A percentile compares a stretch with the other conserved stretches of the same genome.
Conservation (phyloP, 208 protist genomes). For the Wallacemonas sp. region DNA sequence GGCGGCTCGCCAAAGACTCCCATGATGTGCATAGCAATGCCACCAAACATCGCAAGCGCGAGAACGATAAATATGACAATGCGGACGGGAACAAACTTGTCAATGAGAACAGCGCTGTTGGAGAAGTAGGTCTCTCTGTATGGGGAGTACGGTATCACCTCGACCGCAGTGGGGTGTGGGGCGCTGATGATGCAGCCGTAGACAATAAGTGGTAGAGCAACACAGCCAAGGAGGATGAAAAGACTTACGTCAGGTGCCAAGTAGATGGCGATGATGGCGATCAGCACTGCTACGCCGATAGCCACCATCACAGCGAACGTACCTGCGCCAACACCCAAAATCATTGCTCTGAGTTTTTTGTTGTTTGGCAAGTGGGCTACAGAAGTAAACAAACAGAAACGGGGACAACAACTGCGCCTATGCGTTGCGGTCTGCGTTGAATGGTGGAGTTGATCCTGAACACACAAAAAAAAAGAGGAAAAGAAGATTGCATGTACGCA, state of each 20-base stretch:
- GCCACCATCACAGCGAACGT: constrained; percentile 75
- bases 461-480: constrained; percentile 6
- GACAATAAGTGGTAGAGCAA: constrained; percentile 69
- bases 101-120: constrained; percentile 42
- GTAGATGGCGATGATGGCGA: constrained; percentile 50
- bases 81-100: constrained; percentile 67
- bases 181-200: constrained; percentile 74
- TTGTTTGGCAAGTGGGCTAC: too few relatives aligned
- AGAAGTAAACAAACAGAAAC: too few relatives aligned
- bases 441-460: too few relatives aligned
- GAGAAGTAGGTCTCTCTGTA: constrained; percentile 55
- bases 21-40: constrained; percentile 41
- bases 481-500: constrained; percentile 1
- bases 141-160: constrained; percentile 16
- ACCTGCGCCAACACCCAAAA: constrained; percentile 69
- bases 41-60: constrained; percentile 38
- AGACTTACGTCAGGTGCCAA: constrained; percentile 41
- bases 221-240: constrained; percentile 46
- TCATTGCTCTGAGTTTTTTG: too few relatives aligned
- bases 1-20: constrained; percentile 45
- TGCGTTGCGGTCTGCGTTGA: too few relatives aligned
- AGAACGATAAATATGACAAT: constrained; percentile 60
- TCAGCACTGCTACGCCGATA: constrained; percentile 47
- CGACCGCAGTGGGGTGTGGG: constrained; percentile 13
- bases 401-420: too few relatives aligned